Evolutionary conservation across 1,139 yeast species (phyloP).

Genomic region (Suhomyces choctaworum): DNA sequence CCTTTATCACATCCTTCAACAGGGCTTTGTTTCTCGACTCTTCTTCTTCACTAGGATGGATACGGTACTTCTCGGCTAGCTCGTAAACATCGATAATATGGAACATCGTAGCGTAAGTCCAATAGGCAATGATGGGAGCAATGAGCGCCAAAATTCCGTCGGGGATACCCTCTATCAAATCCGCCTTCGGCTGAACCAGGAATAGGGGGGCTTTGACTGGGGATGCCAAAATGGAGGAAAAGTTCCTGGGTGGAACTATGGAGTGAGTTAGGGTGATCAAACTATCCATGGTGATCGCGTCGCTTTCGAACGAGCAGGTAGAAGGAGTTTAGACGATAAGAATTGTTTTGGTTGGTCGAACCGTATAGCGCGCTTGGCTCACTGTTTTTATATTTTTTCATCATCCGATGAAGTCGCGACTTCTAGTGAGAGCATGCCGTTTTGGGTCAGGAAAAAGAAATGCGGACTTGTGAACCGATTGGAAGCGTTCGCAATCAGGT

Average conservation of each 20-base stretch:
- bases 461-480: neutral
- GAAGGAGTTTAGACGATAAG: too few relatives aligned
- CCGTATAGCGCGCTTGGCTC: neutral
- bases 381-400: conserved; percentile 3
- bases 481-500: conserved; percentile 1
- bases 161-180: conserved; percentile 57
- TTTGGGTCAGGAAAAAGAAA: conserved; percentile 3
- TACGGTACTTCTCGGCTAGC: conserved; percentile 78
- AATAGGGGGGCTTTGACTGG: conserved; percentile 14
- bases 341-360: too few relatives aligned
- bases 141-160: conserved; percentile 75
- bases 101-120: conserved; percentile 75
- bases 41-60: conserved; percentile 90
- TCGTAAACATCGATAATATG: conserved; percentile 72
- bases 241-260: conserved; percentile 19
- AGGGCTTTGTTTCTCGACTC: conserved; percentile 72
- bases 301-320: too few relatives aligned
- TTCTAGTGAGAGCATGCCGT: neutral
- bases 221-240: conserved; percentile 19
- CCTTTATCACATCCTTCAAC: conserved; percentile 65
- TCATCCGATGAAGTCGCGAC: conserved; percentile 6
- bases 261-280: conserved; percentile 5
- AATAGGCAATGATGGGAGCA: conserved; percentile 79
- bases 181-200: conserved; percentile 27
- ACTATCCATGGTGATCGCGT: conserved; percentile 6